These are phyloP conservation scores for Colletotrichum destructivum DNA, from an alignment of 2,329 filamentous ascomycete species.

Conservation along the genomic window DNA sequence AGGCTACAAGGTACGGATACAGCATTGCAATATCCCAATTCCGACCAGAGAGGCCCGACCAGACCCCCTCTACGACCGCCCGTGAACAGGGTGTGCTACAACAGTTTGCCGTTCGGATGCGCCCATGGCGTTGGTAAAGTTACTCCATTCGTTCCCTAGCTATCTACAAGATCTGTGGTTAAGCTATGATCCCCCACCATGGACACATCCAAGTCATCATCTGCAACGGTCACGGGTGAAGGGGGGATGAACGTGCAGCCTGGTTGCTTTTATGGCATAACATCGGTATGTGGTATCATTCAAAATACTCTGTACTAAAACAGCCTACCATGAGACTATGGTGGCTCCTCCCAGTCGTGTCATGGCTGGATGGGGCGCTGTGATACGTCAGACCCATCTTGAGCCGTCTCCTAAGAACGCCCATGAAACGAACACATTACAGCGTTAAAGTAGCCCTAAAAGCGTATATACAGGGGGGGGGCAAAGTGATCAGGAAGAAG, in stretches of 20 bases:
- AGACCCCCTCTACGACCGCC: constrained; percentile 31
- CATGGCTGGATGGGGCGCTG: constrained; percentile 27
- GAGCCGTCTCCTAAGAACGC: constrained; percentile 30
- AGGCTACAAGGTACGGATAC: neutral
- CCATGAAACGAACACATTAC: constrained; percentile 37
- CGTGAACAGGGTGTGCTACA: constrained; percentile 31
- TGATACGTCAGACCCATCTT: constrained; percentile 29
- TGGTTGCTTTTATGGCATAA: constrained; percentile 26
- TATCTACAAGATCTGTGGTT: neutral
- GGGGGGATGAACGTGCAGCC: constrained; percentile 23
- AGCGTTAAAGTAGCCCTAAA: constrained; percentile 29
- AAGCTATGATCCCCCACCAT: constrained; percentile 12
- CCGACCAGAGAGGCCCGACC: constrained; percentile 31
- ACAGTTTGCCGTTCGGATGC: constrained; percentile 22
- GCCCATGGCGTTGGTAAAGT: constrained; percentile 28
- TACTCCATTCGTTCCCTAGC: constrained; percentile 11
- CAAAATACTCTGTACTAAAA: constrained; percentile 38
- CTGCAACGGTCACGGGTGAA: constrained; percentile 15
- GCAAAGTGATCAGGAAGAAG: constrained; percentile 19
- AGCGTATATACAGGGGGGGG: constrained; percentile 35
- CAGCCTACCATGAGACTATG: constrained; percentile 35
- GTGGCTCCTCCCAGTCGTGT: constrained; percentile 33
- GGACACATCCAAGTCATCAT: constrained; percentile 8
- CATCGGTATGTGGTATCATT: constrained; percentile 38
- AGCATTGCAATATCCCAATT: constrained; percentile 22